Evolutionary conservation across 2,329 filamentous ascomycete genomes (phyloP).

Genomic region (Talaromyces rugulosus): DNA sequence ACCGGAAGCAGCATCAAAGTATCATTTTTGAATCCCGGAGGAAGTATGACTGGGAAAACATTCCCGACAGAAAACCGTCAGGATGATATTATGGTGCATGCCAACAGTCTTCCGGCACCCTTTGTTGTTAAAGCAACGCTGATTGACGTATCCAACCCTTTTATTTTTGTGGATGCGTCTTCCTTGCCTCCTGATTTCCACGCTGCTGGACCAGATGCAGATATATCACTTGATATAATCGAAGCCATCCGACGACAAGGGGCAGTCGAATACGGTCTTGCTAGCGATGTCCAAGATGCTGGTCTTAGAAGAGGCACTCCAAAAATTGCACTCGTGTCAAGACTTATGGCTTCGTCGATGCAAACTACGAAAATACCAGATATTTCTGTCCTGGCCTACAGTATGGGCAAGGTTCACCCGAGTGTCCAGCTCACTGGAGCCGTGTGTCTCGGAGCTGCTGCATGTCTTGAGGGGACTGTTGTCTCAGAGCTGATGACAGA

Average conservation of each 20-base stretch:
- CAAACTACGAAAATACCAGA: constrained; percentile 18
- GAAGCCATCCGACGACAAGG: constrained; percentile 53
- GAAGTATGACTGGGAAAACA: constrained; percentile 57
- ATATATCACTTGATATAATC: constrained; percentile 34
- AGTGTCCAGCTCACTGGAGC: constrained; percentile 26
- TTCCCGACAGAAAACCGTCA: constrained; percentile 53
- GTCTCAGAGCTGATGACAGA: not conserved
- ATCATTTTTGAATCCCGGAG: constrained; percentile 56
- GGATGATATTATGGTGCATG: constrained; percentile 21
- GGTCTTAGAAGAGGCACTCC: constrained; percentile 50
- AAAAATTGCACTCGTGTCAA: constrained; percentile 54
- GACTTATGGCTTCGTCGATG: not conserved
- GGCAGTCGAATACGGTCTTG: constrained; percentile 56
- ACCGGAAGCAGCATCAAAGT: constrained; percentile 53
- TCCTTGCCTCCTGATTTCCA: constrained; percentile 42
- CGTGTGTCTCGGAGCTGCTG: constrained; percentile 21
- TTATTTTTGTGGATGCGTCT: constrained; percentile 53
- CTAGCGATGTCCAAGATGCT: constrained; percentile 29
- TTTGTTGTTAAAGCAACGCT: constrained; percentile 46
- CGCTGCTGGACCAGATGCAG: not conserved
- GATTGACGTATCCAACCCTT: constrained; percentile 60
- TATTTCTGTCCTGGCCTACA: constrained; percentile 20
- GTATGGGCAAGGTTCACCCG: constrained; percentile 22
- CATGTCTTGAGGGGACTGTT: constrained; percentile 19
- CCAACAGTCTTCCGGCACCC: constrained; percentile 38